phyloP scores from a whole-genome alignment of 1,139 yeast genomes.

The Lodderomyces jiufengensis region DNA sequence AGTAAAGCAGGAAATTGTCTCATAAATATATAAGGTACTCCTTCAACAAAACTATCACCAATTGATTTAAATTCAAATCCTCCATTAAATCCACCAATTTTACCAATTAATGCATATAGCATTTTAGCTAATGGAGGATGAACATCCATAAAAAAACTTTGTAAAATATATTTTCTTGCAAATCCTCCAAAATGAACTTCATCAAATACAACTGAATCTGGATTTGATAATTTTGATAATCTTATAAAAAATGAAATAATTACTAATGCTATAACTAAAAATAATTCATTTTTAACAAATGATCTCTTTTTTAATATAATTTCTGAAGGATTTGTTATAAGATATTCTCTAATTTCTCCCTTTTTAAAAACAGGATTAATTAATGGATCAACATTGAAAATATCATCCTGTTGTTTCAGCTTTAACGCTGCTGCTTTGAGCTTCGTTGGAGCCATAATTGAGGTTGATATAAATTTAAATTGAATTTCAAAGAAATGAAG shows the following conservation, averaged over 20 bases:
- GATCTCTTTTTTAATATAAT: conserved; percentile 20
- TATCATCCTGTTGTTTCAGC: conserved; percentile 7
- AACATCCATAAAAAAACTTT: conserved; percentile 82
- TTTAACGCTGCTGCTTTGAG: conserved; percentile 11
- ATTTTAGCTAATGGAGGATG: conserved; percentile 93
- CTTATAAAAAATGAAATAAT: conserved; percentile 51
- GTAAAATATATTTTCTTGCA: conserved; percentile 69
- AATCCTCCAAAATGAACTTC: conserved; percentile 65
- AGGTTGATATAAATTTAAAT: no score
- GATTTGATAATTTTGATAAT: conserved; percentile 24
- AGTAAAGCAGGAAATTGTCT: conserved; percentile 79
- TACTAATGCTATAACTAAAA: conserved; percentile 46
- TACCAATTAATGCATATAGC: conserved; percentile 75
- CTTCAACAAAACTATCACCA: conserved; percentile 58
- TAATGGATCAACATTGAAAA: conserved; percentile 12
- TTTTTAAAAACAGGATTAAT: conserved; percentile 28
- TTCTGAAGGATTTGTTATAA: conserved; percentile 26
- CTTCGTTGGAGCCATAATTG: conserved; percentile 8
- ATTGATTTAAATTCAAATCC: conserved; percentile 69
- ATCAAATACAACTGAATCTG: conserved; percentile 35
- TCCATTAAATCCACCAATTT: conserved; percentile 73
- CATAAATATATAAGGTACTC: conserved; percentile 77
- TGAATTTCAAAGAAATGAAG: no score
- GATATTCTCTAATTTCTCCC: conserved; percentile 27
- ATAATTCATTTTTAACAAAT: conserved; percentile 25